Evolutionary conservation across 2,329 filamentous ascomycete species (phyloP).

Genomic region (Ceratocystis eucalypticola): DNA sequence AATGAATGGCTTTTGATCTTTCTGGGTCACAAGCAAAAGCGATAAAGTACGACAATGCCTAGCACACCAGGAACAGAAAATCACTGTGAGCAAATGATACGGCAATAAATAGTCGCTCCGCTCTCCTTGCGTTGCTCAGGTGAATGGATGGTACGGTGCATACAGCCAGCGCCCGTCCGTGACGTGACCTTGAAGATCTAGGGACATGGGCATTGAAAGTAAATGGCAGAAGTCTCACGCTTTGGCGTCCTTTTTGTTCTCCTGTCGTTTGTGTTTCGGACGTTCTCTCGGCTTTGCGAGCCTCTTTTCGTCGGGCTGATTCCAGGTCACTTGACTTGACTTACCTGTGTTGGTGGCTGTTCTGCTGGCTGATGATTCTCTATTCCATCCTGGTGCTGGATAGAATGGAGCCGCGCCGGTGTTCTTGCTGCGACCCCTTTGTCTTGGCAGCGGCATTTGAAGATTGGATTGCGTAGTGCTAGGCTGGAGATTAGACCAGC

Average conservation of each 20-base stretch:
- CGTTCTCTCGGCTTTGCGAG: not conserved
- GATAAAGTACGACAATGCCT: not conserved
- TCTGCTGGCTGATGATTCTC: too few species aligned
- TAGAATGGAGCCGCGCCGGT: not conserved
- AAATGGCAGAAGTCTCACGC: too few species aligned
- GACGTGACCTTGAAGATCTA: too few species aligned
- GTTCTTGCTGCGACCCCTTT: not conserved
- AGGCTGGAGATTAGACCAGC: too few species aligned
- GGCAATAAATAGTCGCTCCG: too few species aligned
- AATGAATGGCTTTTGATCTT: not conserved
- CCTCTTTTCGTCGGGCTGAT: not conserved
- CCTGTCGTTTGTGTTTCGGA: not conserved
- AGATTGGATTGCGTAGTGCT: not conserved
- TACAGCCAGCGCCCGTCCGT: too few species aligned
- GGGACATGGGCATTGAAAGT: too few species aligned
- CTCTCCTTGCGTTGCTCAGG: too few species aligned
- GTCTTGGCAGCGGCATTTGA: constrained; percentile 3
- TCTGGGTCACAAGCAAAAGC: not conserved
- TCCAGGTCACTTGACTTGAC: not conserved
- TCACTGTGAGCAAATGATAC: not conserved
- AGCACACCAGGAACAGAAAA: not conserved
- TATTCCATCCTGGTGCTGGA: not conserved
- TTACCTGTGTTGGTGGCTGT: not conserved
- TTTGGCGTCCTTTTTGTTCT: not conserved
- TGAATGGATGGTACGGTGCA: too few species aligned